These are phyloP conservation scores for Penicillium riverlandense DNA, from an alignment of 495 filamentous ascomycete species.

Conservation along the genomic window DNA sequence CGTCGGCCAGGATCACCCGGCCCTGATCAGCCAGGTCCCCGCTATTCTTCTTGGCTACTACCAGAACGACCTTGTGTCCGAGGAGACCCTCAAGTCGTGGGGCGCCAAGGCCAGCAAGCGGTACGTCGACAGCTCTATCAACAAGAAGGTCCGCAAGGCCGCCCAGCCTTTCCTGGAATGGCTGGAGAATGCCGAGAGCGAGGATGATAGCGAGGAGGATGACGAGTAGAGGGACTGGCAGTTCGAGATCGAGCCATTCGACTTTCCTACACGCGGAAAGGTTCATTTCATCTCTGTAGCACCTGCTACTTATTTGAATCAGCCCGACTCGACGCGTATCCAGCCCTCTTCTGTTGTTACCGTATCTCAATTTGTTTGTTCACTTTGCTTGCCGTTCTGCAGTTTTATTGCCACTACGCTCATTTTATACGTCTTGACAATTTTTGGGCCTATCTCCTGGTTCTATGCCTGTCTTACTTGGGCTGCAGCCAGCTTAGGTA, in stretches of 20 bases:
- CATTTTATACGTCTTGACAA: no score
- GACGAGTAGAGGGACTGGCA: conserved; percentile 9
- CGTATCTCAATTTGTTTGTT: background rate
- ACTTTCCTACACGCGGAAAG: no score
- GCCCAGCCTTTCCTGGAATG: conserved; percentile 90
- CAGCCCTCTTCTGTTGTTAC: background rate
- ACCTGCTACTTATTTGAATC: no score
- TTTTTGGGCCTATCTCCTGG: background rate
- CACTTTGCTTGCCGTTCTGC: background rate
- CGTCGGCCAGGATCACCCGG: conserved; percentile 71
- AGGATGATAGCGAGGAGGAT: conserved; percentile 56
- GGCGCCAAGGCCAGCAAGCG: conserved; percentile 93
- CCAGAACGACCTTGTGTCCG: conserved; percentile 75
- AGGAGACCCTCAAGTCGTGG: conserved; percentile 87
- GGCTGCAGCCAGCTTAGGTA: background rate
- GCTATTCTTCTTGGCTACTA: conserved; percentile 84
- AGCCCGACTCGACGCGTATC: no score
- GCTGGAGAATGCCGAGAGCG: conserved; percentile 86
- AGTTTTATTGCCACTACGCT: background rate
- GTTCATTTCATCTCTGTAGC: no score
- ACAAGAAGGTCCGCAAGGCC: conserved; percentile 92
- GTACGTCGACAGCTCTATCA: conserved; percentile 82
- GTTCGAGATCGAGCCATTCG: no score
- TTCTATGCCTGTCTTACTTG: background rate
- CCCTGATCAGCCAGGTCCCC: conserved; percentile 69